Evolutionary conservation across 768 basidiomycete genomes (phyloP).

Genomic region (Termitomyces sp.): DNA sequence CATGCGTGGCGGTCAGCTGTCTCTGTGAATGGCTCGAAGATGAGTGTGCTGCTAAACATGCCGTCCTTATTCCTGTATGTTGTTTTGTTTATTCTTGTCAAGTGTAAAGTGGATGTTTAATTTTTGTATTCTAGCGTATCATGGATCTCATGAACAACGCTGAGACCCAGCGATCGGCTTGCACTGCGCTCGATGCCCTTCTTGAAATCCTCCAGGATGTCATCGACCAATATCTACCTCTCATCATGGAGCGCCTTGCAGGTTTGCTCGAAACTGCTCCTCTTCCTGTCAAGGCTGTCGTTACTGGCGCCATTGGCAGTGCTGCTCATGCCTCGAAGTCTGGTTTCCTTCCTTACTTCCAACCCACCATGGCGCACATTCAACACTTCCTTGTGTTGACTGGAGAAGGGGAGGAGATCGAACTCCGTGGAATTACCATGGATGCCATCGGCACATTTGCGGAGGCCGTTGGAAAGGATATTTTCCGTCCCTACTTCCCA

Average conservation of each 20-base stretch:
- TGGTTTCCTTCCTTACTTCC: slow-evolving; percentile 91
- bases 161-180: slow-evolving; percentile 86
- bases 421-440: slow-evolving; percentile 95
- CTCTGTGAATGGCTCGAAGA: slow-evolving; percentile 97
- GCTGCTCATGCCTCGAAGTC: slow-evolving; percentile 94
- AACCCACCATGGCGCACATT: slow-evolving; percentile 83
- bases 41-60: slow-evolving; percentile 81
- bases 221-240: slow-evolving; percentile 85
- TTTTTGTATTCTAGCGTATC: slow-evolving; percentile 53
- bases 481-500: slow-evolving; percentile 94
- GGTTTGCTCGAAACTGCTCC: slow-evolving; percentile 84
- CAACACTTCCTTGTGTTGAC: slow-evolving; percentile 83
- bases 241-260: slow-evolving; percentile 92
- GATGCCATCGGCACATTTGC: slow-evolving; percentile 99
- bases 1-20: slow-evolving; percentile 94
- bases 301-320: slow-evolving; percentile 96
- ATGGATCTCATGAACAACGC: slow-evolving; percentile 88
- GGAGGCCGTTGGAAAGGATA: slow-evolving; percentile 91
- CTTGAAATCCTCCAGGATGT: slow-evolving; percentile 91
- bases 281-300: slow-evolving; percentile 85
- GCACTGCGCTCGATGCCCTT: slow-evolving; percentile 93
- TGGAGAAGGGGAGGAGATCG: slow-evolving; percentile 87
- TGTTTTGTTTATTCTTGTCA: neutral
- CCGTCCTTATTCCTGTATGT: slow-evolving; percentile 78
- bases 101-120: neutral